Evolutionary conservation across 75 land plant species (phyloP).

Genomic region (Cupressus sempervirens): DNA sequence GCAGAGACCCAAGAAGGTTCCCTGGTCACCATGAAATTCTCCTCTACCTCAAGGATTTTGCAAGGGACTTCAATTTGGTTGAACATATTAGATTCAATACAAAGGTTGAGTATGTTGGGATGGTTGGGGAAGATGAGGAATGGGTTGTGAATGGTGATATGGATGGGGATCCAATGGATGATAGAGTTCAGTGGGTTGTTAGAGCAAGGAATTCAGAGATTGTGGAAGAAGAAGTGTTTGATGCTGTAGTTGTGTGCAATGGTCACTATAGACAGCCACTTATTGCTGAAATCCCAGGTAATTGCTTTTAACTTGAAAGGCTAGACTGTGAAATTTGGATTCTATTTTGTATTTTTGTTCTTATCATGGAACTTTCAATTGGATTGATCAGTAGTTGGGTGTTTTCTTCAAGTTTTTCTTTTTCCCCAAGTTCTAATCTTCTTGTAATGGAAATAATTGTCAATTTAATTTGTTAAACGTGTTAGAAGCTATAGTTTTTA

Average conservation of each 20-base stretch:
- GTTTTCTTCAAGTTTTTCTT: background rate
- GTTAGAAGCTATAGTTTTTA: too few species aligned
- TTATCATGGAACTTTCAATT: background rate
- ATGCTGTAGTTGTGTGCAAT: slow-evolving; percentile 84
- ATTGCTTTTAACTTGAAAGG: background rate
- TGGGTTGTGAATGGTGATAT: background rate
- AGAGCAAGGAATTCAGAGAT: slow-evolving; percentile 4
- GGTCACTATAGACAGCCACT: slow-evolving; percentile 80
- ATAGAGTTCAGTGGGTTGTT: slow-evolving; percentile 40
- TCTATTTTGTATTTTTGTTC: background rate
- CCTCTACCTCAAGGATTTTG: slow-evolving; percentile 47
- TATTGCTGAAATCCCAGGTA: slow-evolving; percentile 74
- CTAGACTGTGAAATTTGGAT: background rate
- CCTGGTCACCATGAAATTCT: slow-evolving; percentile 54
- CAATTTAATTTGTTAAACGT: too few species aligned
- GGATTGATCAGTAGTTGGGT: background rate
- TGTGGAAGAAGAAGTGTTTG: slow-evolving; percentile 62
- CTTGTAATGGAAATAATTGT: too few species aligned
- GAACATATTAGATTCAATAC: slow-evolving; percentile 34
- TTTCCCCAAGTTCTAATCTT: too few species aligned
- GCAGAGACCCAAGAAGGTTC: slow-evolving; percentile 56
- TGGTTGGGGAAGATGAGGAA: slow-evolving; percentile 6
- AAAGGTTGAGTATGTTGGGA: slow-evolving; percentile 40
- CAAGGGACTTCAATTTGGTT: slow-evolving; percentile 39
- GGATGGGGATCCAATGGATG: slow-evolving; percentile 12